phyloP scores from a whole-genome alignment of 2,329 filamentous ascomycete genomes.

The Penicillium sp. region DNA sequence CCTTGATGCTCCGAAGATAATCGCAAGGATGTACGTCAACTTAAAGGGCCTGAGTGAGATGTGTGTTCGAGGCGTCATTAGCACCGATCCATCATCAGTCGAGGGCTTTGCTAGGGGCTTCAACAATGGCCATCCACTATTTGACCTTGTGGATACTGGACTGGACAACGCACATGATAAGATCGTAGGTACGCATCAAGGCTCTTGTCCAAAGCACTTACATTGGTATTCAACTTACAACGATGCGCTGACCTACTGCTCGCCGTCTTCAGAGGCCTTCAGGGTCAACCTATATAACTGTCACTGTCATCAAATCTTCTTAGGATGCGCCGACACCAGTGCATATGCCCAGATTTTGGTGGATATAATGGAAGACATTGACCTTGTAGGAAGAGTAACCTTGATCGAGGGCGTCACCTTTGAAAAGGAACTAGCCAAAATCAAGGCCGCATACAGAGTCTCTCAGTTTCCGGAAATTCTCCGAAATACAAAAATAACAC shows the following conservation, averaged over 20 bases:
- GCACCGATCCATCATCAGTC: too few relatives aligned
- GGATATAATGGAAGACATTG: too few relatives aligned
- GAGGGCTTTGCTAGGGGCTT: conserved; percentile 39
- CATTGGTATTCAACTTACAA: too few relatives aligned
- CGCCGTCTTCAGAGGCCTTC: conserved; percentile 46
- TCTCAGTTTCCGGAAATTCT: conserved; percentile 48
- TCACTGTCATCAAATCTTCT: conserved; percentile 53
- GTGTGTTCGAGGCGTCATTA: conserved; percentile 41
- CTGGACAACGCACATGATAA: conserved; percentile 42
- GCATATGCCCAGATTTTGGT: too few relatives aligned
- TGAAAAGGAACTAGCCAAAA: too few relatives aligned
- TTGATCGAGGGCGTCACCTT: too few relatives aligned
- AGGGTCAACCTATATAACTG: conserved; percentile 49
- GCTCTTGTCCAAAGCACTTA: too few relatives aligned
- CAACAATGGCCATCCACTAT: too few relatives aligned
- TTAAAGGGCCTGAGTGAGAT: conserved; percentile 44
- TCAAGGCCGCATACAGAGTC: conserved; percentile 44
- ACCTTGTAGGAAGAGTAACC: too few relatives aligned
- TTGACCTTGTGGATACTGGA: conserved; percentile 46
- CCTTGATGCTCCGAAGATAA: conserved; percentile 45
- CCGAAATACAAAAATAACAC: conserved; percentile 43
- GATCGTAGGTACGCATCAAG: conserved; percentile 40
- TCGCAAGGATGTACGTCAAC: conserved; percentile 48
- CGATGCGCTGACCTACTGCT: too few relatives aligned
- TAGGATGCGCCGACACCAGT: too few relatives aligned